phyloP scores from a whole-genome alignment of 305 asterid genomes.

The Lippia alba region DNA sequence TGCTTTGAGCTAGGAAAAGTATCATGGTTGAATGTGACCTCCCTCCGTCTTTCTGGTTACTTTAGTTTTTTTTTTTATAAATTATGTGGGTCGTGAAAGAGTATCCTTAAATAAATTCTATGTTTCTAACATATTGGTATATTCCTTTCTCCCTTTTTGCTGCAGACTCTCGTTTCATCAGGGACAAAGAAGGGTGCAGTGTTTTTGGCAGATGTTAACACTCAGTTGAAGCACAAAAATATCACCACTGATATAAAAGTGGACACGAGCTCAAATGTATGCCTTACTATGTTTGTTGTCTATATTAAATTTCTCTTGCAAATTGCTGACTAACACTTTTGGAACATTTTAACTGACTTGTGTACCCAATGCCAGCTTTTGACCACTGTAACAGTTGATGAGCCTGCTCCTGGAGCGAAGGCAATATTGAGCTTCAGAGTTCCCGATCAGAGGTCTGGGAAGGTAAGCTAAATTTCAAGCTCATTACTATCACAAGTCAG shows the following conservation, averaged over 20 bases:
- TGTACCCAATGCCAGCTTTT: conserved; percentile 44
- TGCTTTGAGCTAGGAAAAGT: conserved; percentile 5
- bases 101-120: background rate
- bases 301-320: conserved; percentile 1
- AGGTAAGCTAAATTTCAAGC: conserved; percentile 42
- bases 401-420: conserved; percentile 72
- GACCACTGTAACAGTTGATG: conserved; percentile 61
- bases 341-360: background rate
- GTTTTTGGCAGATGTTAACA: conserved; percentile 62
- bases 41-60: too few relatives aligned
- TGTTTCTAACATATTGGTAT: background rate
- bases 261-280: conserved; percentile 63
- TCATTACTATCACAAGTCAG: background rate
- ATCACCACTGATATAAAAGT: conserved; percentile 64
- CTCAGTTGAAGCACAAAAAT: conserved; percentile 66
- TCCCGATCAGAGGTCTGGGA: conserved; percentile 76
- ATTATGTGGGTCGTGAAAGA: background rate
- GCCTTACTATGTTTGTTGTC: conserved; percentile 4
- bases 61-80: background rate
- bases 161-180: conserved; percentile 54
- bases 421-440: conserved; percentile 58
- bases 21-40: background rate
- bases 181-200: conserved; percentile 66
- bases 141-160: background rate
- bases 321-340: background rate